Percentiles rank a stretch among this genome's conserved stretches.
Evolutionary conservation across 2,329 filamentous ascomycete genomes (phyloP).

Genomic region (Neonectria hederae): DNA sequence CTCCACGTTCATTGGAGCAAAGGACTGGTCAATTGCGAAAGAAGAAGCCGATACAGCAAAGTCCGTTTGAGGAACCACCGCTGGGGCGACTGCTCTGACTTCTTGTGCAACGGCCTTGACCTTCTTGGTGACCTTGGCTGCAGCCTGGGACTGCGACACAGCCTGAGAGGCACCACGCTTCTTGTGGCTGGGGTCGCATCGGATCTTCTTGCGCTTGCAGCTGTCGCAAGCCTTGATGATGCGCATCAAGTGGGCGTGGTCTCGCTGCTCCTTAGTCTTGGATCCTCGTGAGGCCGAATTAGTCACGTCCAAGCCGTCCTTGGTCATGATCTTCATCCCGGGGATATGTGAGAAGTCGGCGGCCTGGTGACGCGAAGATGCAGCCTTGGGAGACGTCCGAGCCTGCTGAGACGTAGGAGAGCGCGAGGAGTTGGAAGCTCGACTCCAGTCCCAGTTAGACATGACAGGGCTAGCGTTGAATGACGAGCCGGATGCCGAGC

Average conservation of each 20-base stretch:
- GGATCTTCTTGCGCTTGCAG: constrained; percentile 71
- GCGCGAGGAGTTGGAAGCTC: constrained; percentile 44
- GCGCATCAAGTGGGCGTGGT: constrained; percentile 73
- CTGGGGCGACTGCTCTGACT: constrained; percentile 20
- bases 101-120: constrained; percentile 41
- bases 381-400: constrained; percentile 41
- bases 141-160: constrained; percentile 43
- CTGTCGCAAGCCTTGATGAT: constrained; percentile 73
- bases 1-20: constrained; percentile 37
- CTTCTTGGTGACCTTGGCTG: constrained; percentile 55
- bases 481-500: constrained; percentile 57
- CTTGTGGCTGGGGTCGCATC: constrained; percentile 69
- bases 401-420: constrained; percentile 44
- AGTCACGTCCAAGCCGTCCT: constrained; percentile 70
- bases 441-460: constrained; percentile 59
- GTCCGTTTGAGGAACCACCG: constrained; percentile 6
- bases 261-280: constrained; percentile 74
- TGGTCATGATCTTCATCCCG: constrained; percentile 74
- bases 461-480: constrained; percentile 61
- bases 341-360: constrained; percentile 64
- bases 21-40: constrained; percentile 32
- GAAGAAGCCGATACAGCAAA: constrained; percentile 12
- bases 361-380: constrained; percentile 42
- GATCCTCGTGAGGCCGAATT: constrained; percentile 69
- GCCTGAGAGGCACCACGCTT: constrained; percentile 52